These are phyloP conservation scores for Fusarium concolor DNA, from an alignment of 2,329 filamentous ascomycete species.

Conservation along the genomic window DNA sequence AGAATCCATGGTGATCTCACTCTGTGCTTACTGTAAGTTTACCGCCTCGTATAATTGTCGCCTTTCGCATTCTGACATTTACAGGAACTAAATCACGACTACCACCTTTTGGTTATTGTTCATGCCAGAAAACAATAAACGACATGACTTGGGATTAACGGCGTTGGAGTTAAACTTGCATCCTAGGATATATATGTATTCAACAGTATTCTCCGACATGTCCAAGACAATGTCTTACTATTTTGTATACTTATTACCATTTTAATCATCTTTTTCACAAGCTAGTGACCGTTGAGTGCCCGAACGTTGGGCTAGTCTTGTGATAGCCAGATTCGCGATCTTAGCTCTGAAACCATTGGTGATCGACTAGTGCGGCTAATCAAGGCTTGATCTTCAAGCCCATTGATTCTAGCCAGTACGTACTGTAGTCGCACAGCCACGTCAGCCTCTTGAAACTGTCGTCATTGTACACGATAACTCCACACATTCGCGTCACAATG, in stretches of 20 bases:
- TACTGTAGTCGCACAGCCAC: slow-evolving; percentile 7
- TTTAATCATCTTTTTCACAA: neutral
- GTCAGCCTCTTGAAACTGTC: neutral
- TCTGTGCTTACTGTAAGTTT: slow-evolving; percentile 71
- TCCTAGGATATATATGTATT: slow-evolving; percentile 11
- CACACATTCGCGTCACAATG: slow-evolving; percentile 8
- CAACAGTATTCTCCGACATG: slow-evolving; percentile 18
- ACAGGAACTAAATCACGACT: slow-evolving; percentile 26
- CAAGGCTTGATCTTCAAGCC: slow-evolving; percentile 8
- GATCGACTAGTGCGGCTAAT: slow-evolving; percentile 18
- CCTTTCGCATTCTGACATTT: slow-evolving; percentile 1
- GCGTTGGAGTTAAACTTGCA: slow-evolving; percentile 23
- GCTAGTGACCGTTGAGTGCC: slow-evolving; percentile 14
- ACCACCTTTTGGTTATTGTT: neutral
- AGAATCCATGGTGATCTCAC: slow-evolving; percentile 87
- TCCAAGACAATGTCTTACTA: slow-evolving; percentile 14
- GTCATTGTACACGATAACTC: neutral
- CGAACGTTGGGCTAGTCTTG: slow-evolving; percentile 4
- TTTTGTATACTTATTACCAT: slow-evolving; percentile 25
- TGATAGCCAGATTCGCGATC: slow-evolving; percentile 12
- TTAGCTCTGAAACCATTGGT: neutral
- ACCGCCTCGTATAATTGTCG: neutral
- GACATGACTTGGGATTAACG: slow-evolving; percentile 22
- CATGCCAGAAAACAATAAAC: slow-evolving; percentile 7
- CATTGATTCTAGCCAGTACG: neutral